A percentile compares a stretch with the other conserved stretches of the same genome.
phyloP scores from a whole-genome alignment of 2,329 filamentous ascomycete species.

The Trichoderma lentiforme region DNA sequence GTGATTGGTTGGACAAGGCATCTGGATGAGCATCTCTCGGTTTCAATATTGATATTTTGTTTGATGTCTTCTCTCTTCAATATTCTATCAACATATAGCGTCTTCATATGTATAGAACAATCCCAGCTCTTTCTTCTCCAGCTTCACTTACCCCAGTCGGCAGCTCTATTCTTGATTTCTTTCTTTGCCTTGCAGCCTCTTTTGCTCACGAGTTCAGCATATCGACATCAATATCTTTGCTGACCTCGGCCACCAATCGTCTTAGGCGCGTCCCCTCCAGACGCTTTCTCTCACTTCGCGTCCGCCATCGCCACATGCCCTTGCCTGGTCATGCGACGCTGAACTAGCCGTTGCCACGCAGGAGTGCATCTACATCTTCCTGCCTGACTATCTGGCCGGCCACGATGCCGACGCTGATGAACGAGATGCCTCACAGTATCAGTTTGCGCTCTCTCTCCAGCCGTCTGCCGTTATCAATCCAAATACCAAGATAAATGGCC shows the following conservation, averaged over 20 bases:
- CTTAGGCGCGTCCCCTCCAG: conserved; percentile 46
- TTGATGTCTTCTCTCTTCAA: neutral
- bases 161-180: neutral
- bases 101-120: neutral
- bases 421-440: conserved; percentile 28
- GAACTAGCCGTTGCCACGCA: conserved; percentile 56
- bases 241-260: conserved; percentile 1
- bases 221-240: neutral
- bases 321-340: conserved; percentile 55
- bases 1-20: neutral
- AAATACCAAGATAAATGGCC: conserved; percentile 43
- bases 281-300: conserved; percentile 42
- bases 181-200: neutral
- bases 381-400: conserved; percentile 42
- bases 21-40: neutral
- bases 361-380: conserved; percentile 51
- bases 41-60: neutral
- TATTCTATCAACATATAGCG: neutral
- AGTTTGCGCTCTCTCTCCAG: conserved; percentile 35
- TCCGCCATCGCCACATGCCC: conserved; percentile 41
- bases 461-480: conserved; percentile 36
- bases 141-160: neutral
- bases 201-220: neutral
- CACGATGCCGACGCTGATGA: conserved; percentile 25
- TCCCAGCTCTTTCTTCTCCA: neutral